Evolutionary conservation across 495 filamentous ascomycete genomes (phyloP).

Genomic region (Tuber melanosporum): DNA sequence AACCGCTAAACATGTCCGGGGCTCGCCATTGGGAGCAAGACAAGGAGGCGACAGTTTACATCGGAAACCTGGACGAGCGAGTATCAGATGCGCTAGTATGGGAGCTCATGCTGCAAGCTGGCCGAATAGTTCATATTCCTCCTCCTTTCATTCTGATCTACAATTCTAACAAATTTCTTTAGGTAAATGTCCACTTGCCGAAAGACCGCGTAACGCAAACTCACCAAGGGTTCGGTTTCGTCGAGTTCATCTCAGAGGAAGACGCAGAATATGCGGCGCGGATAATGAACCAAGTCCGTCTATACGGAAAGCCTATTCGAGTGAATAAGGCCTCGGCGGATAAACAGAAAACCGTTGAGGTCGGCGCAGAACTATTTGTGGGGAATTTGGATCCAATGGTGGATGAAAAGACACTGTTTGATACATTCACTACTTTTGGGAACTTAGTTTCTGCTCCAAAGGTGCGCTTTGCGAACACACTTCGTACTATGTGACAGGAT

Average conservation of each 20-base stretch:
- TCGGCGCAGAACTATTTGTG: slow-evolving; percentile 94
- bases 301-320: slow-evolving; percentile 90
- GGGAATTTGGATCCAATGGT: slow-evolving; percentile 94
- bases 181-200: slow-evolving; percentile 89
- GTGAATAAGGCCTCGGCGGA: slow-evolving; percentile 96
- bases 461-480: slow-evolving; percentile 43
- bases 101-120: slow-evolving; percentile 96
- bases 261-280: slow-evolving; percentile 96
- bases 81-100: slow-evolving; percentile 84
- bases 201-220: slow-evolving; percentile 94
- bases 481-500: neutral
- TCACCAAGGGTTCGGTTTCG: slow-evolving; percentile 98
- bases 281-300: slow-evolving; percentile 89
- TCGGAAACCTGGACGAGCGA: slow-evolving; percentile 96
- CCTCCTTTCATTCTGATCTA: neutral
- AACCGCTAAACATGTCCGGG: slow-evolving; percentile 32
- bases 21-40: slow-evolving; percentile 76
- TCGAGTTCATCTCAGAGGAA: slow-evolving; percentile 92
- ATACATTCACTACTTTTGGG: slow-evolving; percentile 93
- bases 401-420: slow-evolving; percentile 92
- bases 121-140: slow-evolving; percentile 56
- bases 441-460: slow-evolving; percentile 76
- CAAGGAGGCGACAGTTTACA: slow-evolving; percentile 96
- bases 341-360: slow-evolving; percentile 92
- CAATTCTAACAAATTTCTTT: slow-evolving; percentile 11